phyloP scores from a whole-genome alignment of 2,329 filamentous ascomycete genomes.

The Paraconiothyrium sp. region DNA sequence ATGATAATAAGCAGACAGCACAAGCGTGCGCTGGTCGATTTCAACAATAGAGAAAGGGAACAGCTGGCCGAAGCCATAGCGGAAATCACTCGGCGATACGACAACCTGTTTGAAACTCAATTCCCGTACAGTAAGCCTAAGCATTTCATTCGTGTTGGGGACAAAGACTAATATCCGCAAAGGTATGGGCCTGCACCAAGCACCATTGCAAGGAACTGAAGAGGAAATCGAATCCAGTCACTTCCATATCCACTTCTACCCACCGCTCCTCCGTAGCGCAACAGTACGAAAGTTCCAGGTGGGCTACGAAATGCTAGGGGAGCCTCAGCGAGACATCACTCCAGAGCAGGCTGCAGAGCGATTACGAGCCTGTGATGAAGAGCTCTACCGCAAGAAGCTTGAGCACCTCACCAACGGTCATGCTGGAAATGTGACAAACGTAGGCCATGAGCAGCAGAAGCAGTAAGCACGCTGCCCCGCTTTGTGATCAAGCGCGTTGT shows the following conservation, averaged over 20 bases:
- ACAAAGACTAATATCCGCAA: slow-evolving; percentile 19
- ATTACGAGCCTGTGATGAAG: slow-evolving; percentile 78
- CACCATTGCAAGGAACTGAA: slow-evolving; percentile 80
- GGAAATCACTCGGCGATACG: slow-evolving; percentile 89
- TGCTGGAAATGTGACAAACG: slow-evolving; percentile 14
- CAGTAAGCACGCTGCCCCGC: slow-evolving; percentile 10
- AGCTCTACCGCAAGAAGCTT: slow-evolving; percentile 78
- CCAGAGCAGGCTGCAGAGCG: slow-evolving; percentile 90
- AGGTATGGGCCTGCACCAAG: slow-evolving; percentile 95
- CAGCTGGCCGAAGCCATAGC: slow-evolving; percentile 85
- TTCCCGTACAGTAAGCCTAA: slow-evolving; percentile 84
- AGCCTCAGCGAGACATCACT: slow-evolving; percentile 98
- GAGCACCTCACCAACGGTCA: slow-evolving; percentile 20
- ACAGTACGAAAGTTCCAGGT: slow-evolving; percentile 97
- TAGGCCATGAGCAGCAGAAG: slow-evolving; percentile 16
- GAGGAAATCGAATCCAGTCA: slow-evolving; percentile 90
- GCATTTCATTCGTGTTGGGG: background rate
- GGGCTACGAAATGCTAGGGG: slow-evolving; percentile 94
- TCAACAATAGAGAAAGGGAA: slow-evolving; percentile 74
- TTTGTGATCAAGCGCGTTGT: background rate
- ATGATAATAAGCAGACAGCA: slow-evolving; percentile 88
- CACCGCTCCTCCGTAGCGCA: slow-evolving; percentile 88
- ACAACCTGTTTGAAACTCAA: slow-evolving; percentile 95
- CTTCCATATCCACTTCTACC: slow-evolving; percentile 98
- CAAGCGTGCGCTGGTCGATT: slow-evolving; percentile 83